Evolutionary conservation across 768 basidiomycete species (phyloP).

Genomic region (Gloeostereum incarnatum): DNA sequence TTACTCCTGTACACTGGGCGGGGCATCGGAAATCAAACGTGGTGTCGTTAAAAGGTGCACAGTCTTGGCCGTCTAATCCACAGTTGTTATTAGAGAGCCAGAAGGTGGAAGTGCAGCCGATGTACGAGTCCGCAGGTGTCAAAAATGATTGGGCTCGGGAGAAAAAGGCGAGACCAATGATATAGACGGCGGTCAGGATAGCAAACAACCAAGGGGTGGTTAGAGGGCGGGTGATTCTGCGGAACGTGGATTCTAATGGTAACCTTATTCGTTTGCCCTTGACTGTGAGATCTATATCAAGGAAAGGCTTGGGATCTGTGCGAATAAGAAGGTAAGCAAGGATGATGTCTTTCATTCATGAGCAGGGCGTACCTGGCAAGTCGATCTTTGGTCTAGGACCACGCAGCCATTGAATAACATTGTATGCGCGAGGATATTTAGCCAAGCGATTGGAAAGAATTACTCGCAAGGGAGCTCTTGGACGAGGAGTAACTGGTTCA

Average conservation of each 20-base stretch:
- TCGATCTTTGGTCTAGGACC: constrained; percentile 54
- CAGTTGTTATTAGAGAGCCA: constrained; percentile 66
- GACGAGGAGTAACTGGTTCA: constrained; percentile 10
- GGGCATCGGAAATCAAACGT: constrained; percentile 77
- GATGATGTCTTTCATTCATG: no score
- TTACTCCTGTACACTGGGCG: constrained; percentile 53
- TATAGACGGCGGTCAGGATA: constrained; percentile 49
- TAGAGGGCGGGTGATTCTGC: constrained; percentile 41
- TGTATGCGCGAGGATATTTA: constrained; percentile 11
- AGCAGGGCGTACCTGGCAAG: constrained; percentile 31
- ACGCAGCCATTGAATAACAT: constrained; percentile 28
- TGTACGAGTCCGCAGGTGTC: constrained; percentile 52
- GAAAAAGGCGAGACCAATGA: constrained; percentile 67
- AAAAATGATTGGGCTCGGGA: constrained; percentile 64
- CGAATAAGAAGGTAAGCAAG: constrained; percentile 3
- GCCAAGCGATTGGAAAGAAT: constrained; percentile 8
- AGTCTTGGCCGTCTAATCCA: constrained; percentile 59
- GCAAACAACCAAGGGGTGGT: constrained; percentile 45
- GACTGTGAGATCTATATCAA: constrained; percentile 37
- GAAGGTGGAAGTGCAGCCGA: constrained; percentile 61
- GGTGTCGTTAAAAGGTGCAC: constrained; percentile 52
- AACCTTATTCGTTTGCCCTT: constrained; percentile 25
- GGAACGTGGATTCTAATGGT: constrained; percentile 45
- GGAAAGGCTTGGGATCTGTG: constrained; percentile 44
- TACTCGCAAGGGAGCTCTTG: constrained; percentile 9